Base-by-base conservation (phyloP, 179 eudicot species). In the Heliamphora pulchella region DNA sequence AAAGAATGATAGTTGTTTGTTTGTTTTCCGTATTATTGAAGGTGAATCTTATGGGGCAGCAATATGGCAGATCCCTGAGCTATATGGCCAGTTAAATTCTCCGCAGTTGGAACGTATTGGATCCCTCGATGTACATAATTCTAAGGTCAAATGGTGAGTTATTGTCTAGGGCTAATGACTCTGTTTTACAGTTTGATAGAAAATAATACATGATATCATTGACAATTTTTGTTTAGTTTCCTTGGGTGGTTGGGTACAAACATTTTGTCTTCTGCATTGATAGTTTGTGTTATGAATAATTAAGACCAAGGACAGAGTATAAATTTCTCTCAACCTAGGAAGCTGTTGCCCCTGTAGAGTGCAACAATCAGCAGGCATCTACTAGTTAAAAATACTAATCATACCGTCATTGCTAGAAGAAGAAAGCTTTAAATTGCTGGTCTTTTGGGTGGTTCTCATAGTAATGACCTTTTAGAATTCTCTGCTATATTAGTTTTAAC, bases 1-100 rank as follows among this genome's bases (percentile, higher is more conserved):
- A 44, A 3, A 44, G 8, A 41, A 2, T 18, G 53, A 55, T 46
- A 77, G 75, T 71, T 66, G 14, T 59, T 50, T 81, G 73, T 59
- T 54, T 6, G 20, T 76, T 9, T 79, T 7, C 72, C 43, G 4
- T 57, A 68, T 79, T 69, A 79, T 70, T 89, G 55, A 83, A 95
- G 98, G 98, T 84, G 97, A 95, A 85, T 84, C 96, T 51, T 92
- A 91, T 83, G 97, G 97, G 83, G 98, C 98, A 74, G 95, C 98
- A 43, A 86, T 95, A 81, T 95, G 98, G 98, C 97, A 92, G 87
- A 93, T 93, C 77, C 98, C 98, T 81, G 98, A 95, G 90, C 81
- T 95, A 47, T 93, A 95, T 87, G 98, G 98, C 72, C 97, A 93
- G 81, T 84, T 89, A 78, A 93, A 89, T 87, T 93, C 98, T 65